Base-by-base conservation (phyloP, 345 rosid species). In the Geranium brycei region DNA sequence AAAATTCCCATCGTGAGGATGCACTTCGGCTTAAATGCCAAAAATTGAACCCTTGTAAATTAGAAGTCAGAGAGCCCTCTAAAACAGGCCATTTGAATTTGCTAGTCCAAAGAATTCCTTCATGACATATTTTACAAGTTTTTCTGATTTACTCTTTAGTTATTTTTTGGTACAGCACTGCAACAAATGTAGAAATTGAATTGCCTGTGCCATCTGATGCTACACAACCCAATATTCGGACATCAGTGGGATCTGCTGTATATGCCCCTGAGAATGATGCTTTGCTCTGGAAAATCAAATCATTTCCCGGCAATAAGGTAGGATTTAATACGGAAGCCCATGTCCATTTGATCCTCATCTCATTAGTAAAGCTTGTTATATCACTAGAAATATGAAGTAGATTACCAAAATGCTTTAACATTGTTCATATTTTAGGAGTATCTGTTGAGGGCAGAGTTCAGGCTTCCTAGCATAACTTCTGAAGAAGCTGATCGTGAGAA, bases 251-350 rank as follows among this genome's bases (percentile, higher is more conserved):
- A 7, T 81, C 95, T 71, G 95, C 90, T 11, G 19, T 83, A 64
- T 87, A 85, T 77, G 90, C 90, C 65, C 95, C 93, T 16, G 95
- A 87, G 73, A 81, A 78, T 64, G 90, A 87, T 75, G 86, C 90
- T 63, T 67, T 87, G 65, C 76, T 87, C 68, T 87, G 95, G 95
- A 47, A 47, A 47, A 8, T 47, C 3, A 47, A 47, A 47, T 47
- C 53, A 6, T 47, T 47, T 47, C 53, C 53, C 11, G 53, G 53
- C 53, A 47, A 47, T 7, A 47, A 47, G 53, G 53, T 47, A 47
- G 13, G 53, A 8, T 8, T 47, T 47, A 13, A 13, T 47, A 10
- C 11, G 11, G 53, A 7, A 15, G 53, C 53, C 12, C 53, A 47
- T 47, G 14, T 47, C 14, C 53, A 47, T 11, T 35, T 35, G 3